A percentile compares a stretch with the other conserved stretches of the same genome.
Conservation (phyloP, 345 rosid genomes). For the Brassica carinata region DNA sequence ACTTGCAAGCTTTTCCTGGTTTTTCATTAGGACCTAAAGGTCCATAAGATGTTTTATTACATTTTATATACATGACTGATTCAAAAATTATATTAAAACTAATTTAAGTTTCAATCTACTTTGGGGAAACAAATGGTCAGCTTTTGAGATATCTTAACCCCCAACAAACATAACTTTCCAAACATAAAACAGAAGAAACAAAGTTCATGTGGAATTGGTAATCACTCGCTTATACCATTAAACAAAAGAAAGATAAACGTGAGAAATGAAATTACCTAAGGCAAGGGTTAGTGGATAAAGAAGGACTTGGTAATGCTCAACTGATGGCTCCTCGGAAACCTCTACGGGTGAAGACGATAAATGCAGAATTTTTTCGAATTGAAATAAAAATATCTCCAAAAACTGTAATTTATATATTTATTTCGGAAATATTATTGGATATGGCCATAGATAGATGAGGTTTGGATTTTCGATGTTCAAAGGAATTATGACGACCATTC, state of each 20-base stretch:
- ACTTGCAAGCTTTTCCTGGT: conserved; percentile 9
- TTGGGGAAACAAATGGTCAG: conserved; percentile 16
- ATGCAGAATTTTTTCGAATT: not conserved
- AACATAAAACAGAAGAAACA: not conserved
- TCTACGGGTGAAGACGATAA: conserved; percentile 23
- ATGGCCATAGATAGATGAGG: conserved; percentile 8
- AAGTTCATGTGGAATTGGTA: not conserved
- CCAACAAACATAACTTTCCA: not conserved
- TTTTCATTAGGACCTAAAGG: conserved; percentile 24
- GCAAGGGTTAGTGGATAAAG: not conserved
- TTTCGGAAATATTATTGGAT: conserved; percentile 8
- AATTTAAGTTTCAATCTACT: not conserved
- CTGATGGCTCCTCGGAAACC: conserved; percentile 29
- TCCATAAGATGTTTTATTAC: not conserved
- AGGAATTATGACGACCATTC: conserved; percentile 40
- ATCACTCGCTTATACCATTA: not conserved
- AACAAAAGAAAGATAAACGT: not conserved
- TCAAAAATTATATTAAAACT: not conserved
- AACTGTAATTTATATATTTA: not conserved
- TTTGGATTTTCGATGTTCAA: conserved; percentile 26
- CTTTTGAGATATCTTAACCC: not conserved
- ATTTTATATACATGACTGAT: not conserved
- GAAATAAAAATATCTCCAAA: not conserved
- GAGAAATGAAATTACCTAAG: conserved; percentile 11
- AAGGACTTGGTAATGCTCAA: conserved; percentile 16